Conservation (phyloP, 345 rosid species). For the Dipteronia sinensis region DNA sequence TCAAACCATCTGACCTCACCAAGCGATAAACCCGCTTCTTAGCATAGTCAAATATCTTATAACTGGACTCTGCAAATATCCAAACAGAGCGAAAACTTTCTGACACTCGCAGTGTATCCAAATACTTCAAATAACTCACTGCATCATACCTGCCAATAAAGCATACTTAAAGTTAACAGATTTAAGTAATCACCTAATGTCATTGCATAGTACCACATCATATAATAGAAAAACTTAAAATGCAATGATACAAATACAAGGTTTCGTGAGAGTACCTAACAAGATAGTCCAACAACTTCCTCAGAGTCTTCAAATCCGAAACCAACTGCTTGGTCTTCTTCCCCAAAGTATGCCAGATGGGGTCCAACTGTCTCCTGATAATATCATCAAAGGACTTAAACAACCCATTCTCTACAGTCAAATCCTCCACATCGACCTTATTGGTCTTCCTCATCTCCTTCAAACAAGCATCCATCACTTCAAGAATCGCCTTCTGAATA, state of each 20-base stretch:
- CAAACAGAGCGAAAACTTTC: constrained; percentile 98
- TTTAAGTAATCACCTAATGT: neutral
- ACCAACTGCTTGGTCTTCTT: constrained; percentile 95
- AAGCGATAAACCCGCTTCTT: constrained; percentile 89
- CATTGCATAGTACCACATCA: neutral
- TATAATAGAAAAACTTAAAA: neutral
- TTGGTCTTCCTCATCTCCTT: constrained; percentile 98
- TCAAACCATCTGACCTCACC: constrained; percentile 49
- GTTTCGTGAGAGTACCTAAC: constrained; percentile 60
- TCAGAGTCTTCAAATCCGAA: constrained; percentile 93
- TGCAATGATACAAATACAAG: neutral
- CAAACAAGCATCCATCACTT: constrained; percentile 91
- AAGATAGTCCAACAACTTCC: constrained; percentile 95
- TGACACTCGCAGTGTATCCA: constrained; percentile 91
- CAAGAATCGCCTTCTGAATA: constrained; percentile 86
- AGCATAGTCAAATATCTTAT: constrained; percentile 93
- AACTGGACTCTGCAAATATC: constrained; percentile 99
- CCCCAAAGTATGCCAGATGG: constrained; percentile 96
- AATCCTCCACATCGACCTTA: constrained; percentile 93
- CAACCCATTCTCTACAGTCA: constrained; percentile 94
- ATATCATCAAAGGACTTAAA: constrained; percentile 99
- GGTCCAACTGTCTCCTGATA: constrained; percentile 90
- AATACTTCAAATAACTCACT: constrained; percentile 90
- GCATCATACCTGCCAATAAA: constrained; percentile 83
- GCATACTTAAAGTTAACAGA: constrained; percentile 11